phyloP scores from a whole-genome alignment of 73 alveolate species.

The Symbiodinium pilosum region DNA sequence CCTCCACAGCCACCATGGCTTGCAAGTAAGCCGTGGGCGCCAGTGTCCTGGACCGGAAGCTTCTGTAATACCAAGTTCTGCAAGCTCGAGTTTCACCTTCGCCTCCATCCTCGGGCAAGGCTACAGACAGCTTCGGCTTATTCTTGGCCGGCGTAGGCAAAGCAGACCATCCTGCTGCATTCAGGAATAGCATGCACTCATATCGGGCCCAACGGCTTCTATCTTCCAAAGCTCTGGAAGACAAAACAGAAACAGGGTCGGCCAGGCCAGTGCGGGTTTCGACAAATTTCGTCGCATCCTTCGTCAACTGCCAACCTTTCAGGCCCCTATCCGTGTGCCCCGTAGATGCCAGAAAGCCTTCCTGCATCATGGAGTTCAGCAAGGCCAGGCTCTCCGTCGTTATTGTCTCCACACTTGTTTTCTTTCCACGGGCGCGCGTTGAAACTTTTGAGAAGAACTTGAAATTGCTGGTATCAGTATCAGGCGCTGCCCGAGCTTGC shows the following conservation, averaged over 20 bases:
- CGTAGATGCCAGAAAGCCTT: too few relatives aligned
- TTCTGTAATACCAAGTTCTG: background rate
- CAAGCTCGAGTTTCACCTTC: background rate
- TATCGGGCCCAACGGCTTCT: background rate
- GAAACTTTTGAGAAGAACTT: too few relatives aligned
- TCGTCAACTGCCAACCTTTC: background rate
- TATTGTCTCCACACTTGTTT: too few relatives aligned
- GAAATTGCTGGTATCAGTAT: too few relatives aligned
- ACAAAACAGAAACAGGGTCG: background rate
- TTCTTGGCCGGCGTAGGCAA: background rate
- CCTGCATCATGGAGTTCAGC: too few relatives aligned
- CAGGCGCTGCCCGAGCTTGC: background rate
- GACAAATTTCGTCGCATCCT: background rate
- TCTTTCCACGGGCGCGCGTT: background rate
- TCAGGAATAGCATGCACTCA: background rate
- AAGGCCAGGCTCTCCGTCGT: too few relatives aligned
- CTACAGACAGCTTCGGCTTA: background rate
- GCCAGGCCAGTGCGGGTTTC: background rate
- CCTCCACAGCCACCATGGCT: background rate
- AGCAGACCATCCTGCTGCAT: background rate
- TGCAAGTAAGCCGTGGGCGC: background rate
- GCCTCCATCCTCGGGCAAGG: background rate
- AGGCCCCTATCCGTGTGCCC: too few relatives aligned
- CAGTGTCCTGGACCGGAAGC: background rate
- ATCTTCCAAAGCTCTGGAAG: background rate